Conservation (phyloP, 2,329 filamentous ascomycete species). For the Calonectria pteridis region DNA sequence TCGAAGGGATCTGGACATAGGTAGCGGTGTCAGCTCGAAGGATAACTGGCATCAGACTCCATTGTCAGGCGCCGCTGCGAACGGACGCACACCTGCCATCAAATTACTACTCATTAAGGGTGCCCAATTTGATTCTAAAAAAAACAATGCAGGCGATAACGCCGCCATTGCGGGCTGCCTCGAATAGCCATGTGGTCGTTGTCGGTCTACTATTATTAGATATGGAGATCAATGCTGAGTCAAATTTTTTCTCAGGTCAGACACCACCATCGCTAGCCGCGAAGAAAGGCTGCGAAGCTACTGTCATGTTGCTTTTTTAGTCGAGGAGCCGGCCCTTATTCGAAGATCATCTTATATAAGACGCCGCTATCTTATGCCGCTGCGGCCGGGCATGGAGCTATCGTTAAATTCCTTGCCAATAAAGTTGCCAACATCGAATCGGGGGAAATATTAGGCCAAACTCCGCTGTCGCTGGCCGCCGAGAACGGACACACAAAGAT, state of each 20-base stretch:
- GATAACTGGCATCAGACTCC: background rate
- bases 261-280: background rate
- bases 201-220: background rate
- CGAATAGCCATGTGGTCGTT: background rate
- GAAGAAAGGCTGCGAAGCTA: background rate
- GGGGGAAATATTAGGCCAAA: background rate
- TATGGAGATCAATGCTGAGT: background rate
- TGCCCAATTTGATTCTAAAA: background rate
- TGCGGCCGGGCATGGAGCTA: background rate
- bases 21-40: background rate
- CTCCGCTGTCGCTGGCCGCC: background rate
- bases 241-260: background rate
- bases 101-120: rapidly evolving
- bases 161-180: background rate
- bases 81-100: background rate
- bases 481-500: background rate
- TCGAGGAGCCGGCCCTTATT: background rate
- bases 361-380: background rate
- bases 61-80: background rate
- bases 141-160: background rate
- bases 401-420: background rate
- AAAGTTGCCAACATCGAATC: background rate
- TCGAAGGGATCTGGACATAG: too few relatives aligned
- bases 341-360: background rate
- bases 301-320: background rate